Conservation (phyloP, 495 filamentous ascomycete genomes). For the Hypoxylon perforatum region DNA sequence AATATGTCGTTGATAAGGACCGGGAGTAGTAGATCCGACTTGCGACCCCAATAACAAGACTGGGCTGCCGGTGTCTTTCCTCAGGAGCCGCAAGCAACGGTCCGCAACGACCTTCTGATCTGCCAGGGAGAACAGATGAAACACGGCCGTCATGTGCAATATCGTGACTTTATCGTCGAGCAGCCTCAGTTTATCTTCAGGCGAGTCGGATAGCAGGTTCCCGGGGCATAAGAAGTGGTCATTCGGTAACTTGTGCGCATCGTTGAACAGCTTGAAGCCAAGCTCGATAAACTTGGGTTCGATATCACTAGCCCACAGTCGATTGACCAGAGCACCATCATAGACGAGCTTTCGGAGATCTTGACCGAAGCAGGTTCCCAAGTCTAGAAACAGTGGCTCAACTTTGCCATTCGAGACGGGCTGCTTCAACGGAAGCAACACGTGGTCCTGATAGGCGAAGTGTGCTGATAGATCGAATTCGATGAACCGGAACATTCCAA, state of each 20-base stretch:
- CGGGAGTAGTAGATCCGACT: constrained; percentile 26
- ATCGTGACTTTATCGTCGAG: constrained; percentile 39
- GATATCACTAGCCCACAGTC: constrained; percentile 63
- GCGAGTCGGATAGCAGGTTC: constrained; percentile 22
- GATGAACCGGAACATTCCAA: constrained; percentile 54
- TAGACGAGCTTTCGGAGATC: constrained; percentile 59
- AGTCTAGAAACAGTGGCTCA: constrained; percentile 55
- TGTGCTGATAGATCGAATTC: constrained; percentile 48
- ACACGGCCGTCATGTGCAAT: constrained; percentile 37
- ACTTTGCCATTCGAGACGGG: not conserved
- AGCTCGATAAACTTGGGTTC: constrained; percentile 60
- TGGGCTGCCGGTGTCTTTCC: constrained; percentile 34
- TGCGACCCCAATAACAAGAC: constrained; percentile 44
- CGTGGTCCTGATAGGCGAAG: constrained; percentile 38
- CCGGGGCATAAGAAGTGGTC: constrained; percentile 55
- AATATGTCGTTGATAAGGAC: not conserved
- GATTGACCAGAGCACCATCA: constrained; percentile 55
- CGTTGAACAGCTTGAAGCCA: constrained; percentile 55
- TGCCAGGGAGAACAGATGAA: constrained; percentile 42
- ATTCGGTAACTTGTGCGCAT: constrained; percentile 50
- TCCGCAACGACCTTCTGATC: constrained; percentile 31
- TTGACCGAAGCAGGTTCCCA: constrained; percentile 63
- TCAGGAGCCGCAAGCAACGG: constrained; percentile 44
- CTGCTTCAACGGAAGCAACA: constrained; percentile 41
- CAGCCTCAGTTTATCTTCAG: constrained; percentile 26